Conservation (phyloP, 805 yeast species). For the Yarrowia sp. region DNA sequence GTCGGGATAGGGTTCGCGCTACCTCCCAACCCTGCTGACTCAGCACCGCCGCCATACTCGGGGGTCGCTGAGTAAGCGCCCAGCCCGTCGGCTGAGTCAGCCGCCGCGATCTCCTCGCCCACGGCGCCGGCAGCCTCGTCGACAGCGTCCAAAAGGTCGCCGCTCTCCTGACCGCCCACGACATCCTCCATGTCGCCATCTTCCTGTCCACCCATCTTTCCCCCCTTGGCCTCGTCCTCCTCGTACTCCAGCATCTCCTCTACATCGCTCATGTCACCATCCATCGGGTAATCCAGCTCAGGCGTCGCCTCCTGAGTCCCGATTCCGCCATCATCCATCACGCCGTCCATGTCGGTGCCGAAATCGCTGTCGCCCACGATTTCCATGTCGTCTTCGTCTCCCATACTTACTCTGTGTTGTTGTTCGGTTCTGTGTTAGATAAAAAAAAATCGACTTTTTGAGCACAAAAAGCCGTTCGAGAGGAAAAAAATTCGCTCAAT, state of each 20-base stretch:
- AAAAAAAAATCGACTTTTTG: background rate
- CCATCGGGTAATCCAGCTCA: constrained; percentile 23
- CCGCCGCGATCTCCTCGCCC: background rate
- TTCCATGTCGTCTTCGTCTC: constrained; percentile 21
- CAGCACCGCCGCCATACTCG: background rate
- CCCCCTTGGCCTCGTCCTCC: background rate
- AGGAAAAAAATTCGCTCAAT: background rate
- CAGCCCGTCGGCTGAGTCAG: background rate
- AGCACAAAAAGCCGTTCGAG: too few relatives aligned
- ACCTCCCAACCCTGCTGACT: background rate
- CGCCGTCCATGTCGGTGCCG: constrained; percentile 4
- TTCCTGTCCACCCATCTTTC: too few relatives aligned
- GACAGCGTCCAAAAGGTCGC: too few relatives aligned
- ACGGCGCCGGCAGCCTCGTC: too few relatives aligned
- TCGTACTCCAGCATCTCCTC: constrained; percentile 33
- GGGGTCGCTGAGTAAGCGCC: too few relatives aligned
- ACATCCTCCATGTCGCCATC: too few relatives aligned
- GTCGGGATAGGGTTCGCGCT: background rate
- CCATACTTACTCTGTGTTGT: constrained; percentile 17
- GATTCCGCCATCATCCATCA: background rate
- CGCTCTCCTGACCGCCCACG: too few relatives aligned
- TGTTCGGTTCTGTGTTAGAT: constrained; percentile 1
- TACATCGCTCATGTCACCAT: constrained; percentile 26
- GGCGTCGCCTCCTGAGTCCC: background rate
- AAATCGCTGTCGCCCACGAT: constrained; percentile 16